Base-by-base conservation (phyloP, 768 basidiomycete genomes). In the Trametes villosa region DNA sequence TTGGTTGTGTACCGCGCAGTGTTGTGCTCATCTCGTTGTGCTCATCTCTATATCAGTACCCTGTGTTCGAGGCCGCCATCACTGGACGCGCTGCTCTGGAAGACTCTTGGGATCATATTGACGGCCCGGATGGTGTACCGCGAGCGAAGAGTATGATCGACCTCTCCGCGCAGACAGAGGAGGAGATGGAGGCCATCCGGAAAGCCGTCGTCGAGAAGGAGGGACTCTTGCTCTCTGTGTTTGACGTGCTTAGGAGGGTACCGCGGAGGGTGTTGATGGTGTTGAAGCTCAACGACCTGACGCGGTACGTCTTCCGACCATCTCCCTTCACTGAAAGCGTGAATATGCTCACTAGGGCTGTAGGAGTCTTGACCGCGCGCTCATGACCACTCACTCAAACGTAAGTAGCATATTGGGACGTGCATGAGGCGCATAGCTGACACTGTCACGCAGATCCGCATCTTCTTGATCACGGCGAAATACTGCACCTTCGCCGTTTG, bases 31-130 rank as follows among this genome's bases (percentile, higher is more conserved):
- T 15, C 48, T 11, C 17, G 11, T 20, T 3, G 1, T 27, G 18
- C 36, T 47, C 12, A 44, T 45, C 4, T 13, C 2, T 26, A 4
- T 29, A 53, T 0, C 68, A 96, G 91, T 98, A 97, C 71, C 92
- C 94, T 9, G 83, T 97, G 12, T 95, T 98, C 62, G 94, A 98
- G 74, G 92, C 94, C 22, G 96, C 96, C 15, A 87, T 98, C 45
- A 98, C 96, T n/a, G 89, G 88, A 63, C 84, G 94, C 41, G 86
- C 91, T 18, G 86, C 85, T 1, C 73, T 96, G 55, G 83, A 87
- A 69, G 88, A 86, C 31, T 78, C 83, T 7, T 83, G 81, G 78
- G 78, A 81, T 15, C 78, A 80, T 18, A 18, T 75, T 20, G 75
- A 73, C 11, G 72, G 74, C 4, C 69, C 77, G 20, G 65, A 74